These are phyloP conservation scores for Monosporascus cannonballus DNA, from an alignment of 2,329 filamentous ascomycete genomes.

Conservation along the genomic window DNA sequence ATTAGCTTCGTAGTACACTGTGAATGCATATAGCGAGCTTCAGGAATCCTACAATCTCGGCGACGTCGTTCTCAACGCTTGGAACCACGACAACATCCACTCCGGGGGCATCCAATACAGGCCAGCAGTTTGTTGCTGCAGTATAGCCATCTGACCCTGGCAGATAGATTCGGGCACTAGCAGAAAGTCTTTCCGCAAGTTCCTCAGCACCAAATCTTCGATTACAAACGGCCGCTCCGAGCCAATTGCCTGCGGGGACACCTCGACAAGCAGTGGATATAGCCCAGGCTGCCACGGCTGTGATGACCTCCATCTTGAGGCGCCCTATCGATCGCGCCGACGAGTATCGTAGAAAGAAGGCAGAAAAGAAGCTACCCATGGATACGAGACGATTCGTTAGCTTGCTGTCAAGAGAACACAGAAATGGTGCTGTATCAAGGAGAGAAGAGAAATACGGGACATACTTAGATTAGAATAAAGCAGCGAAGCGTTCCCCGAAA, in stretches of 20 bases:
- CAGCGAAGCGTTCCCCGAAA: no score
- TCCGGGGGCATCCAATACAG: conserved; percentile 34
- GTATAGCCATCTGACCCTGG: conserved; percentile 35
- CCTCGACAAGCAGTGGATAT: conserved; percentile 14
- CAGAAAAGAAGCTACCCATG: no score
- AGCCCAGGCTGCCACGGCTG: conserved; percentile 21
- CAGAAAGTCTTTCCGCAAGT: conserved; percentile 29
- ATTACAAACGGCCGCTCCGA: conserved; percentile 9
- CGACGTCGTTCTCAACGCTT: conserved; percentile 42
- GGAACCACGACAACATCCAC: conserved; percentile 42
- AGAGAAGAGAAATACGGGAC: no score
- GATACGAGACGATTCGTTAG: no score
- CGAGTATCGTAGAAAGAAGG: no score
- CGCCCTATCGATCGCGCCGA: neutral
- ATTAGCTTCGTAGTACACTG: no score
- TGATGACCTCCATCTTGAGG: conserved; percentile 15
- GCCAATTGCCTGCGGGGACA: conserved; percentile 5
- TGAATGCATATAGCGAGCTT: neutral
- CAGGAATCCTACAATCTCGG: conserved; percentile 33
- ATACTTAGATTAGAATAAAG: no score
- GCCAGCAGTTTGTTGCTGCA: conserved; percentile 38
- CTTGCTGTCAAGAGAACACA: no score
- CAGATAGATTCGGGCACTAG: conserved; percentile 33
- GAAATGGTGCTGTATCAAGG: no score
- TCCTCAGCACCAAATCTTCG: conserved; percentile 13